Evolutionary conservation across 306 rosid genomes (phyloP).

Genomic region (Castanea crenata): DNA sequence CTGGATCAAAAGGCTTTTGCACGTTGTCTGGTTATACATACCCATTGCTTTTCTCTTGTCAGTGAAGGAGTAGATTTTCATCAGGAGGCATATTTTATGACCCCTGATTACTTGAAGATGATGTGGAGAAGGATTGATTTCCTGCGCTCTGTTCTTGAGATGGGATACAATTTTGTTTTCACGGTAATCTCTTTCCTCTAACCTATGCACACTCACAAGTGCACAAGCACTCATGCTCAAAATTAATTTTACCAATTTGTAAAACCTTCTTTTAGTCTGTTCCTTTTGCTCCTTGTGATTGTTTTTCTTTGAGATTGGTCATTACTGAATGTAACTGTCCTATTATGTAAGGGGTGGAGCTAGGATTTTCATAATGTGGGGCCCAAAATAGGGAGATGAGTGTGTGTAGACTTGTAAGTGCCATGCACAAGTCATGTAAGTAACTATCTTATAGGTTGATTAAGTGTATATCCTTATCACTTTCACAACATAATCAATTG

Average conservation of each 20-base stretch:
- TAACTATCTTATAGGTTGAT: slow-evolving; percentile 6
- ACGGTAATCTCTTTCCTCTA: slow-evolving; percentile 58
- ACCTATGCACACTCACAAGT: slow-evolving; percentile 19
- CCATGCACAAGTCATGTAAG: not conserved
- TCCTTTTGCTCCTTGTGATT: slow-evolving; percentile 3
- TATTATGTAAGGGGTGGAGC: not conserved
- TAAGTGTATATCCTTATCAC: not conserved
- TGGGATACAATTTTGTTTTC: slow-evolving; percentile 94
- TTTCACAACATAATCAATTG: not conserved
- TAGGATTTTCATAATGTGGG: too few relatives aligned
- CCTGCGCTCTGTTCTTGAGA: slow-evolving; percentile 75
- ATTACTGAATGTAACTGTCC: not conserved
- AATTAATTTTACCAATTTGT: slow-evolving; percentile 8
- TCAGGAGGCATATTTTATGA: slow-evolving; percentile 83
- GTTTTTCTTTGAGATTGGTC: slow-evolving; percentile 16
- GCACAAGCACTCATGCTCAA: slow-evolving; percentile 3
- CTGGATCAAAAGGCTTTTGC: slow-evolving; percentile 71
- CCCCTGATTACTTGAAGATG: slow-evolving; percentile 83
- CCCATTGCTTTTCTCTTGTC: slow-evolving; percentile 65
- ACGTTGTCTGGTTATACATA: slow-evolving; percentile 73
- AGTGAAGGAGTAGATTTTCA: slow-evolving; percentile 73
- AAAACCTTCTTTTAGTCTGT: slow-evolving; percentile 7
- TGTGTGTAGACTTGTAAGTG: too few relatives aligned
- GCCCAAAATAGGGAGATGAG: too few relatives aligned
- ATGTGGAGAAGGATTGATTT: slow-evolving; percentile 97